phyloP scores from a whole-genome alignment of 2,329 filamentous ascomycete species.

The Phialophora tarda region DNA sequence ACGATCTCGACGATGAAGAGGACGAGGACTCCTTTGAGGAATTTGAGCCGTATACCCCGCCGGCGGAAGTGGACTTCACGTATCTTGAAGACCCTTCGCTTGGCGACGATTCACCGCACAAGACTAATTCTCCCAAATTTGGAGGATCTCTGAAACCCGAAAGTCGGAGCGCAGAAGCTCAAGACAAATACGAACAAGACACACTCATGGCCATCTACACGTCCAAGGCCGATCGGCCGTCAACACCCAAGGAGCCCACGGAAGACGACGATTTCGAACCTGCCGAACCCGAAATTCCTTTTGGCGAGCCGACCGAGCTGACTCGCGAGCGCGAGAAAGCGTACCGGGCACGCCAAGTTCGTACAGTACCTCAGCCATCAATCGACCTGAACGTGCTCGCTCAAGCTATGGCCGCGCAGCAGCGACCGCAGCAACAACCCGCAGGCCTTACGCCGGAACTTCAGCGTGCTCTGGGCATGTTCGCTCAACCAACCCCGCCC shows the following conservation, averaged over 20 bases:
- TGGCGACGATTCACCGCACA: slow-evolving; percentile 25
- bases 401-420: slow-evolving; percentile 40
- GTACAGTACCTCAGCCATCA: slow-evolving; percentile 40
- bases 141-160: slow-evolving; percentile 49
- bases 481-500: slow-evolving; percentile 42
- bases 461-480: slow-evolving; percentile 46
- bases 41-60: slow-evolving; percentile 44
- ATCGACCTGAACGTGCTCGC: slow-evolving; percentile 41
- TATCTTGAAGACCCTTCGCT: slow-evolving; percentile 45
- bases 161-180: slow-evolving; percentile 51
- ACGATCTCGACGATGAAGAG: slow-evolving; percentile 66
- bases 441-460: slow-evolving; percentile 26
- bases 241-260: slow-evolving; percentile 53
- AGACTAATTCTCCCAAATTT: slow-evolving; percentile 50
- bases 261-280: slow-evolving; percentile 46
- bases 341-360: slow-evolving; percentile 43
- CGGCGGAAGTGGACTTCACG: slow-evolving; percentile 49
- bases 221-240: slow-evolving; percentile 52
- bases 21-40: slow-evolving; percentile 55
- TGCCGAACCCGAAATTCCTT: slow-evolving; percentile 45
- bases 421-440: slow-evolving; percentile 41
- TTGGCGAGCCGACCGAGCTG: slow-evolving; percentile 52
- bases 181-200: slow-evolving; percentile 54
- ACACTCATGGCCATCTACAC: slow-evolving; percentile 57
- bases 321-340: slow-evolving; percentile 51